A percentile compares a stretch with the other conserved stretches of the same genome.
These are phyloP conservation scores for Crucihimalaya himalaica DNA, from an alignment of 345 rosid species.

Conservation along the genomic window DNA sequence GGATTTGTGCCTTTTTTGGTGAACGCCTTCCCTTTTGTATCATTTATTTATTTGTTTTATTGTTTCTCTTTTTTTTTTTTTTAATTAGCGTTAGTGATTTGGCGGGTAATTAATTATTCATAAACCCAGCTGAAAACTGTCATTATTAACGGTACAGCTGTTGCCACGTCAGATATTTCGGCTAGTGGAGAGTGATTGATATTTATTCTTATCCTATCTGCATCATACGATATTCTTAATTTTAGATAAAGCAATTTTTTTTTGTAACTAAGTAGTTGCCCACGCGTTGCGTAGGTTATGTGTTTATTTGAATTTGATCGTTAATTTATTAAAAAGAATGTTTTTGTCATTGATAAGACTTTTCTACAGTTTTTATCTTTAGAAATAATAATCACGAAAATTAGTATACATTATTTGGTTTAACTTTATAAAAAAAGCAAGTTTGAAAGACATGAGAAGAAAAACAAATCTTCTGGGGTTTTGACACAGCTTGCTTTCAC, in stretches of 20 bases:
- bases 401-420: no score
- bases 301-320: no score
- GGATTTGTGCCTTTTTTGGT: constrained; percentile 28
- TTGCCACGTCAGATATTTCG: constrained; percentile 33
- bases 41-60: not conserved
- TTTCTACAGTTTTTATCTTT: no score
- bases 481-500: no score
- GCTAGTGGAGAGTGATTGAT: constrained; percentile 35
- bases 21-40: constrained; percentile 27
- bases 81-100: constrained; percentile 8
- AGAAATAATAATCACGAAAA: no score
- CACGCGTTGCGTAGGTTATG: no score
- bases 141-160: constrained; percentile 42
- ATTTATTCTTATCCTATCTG: constrained; percentile 30
- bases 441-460: no score
- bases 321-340: no score
- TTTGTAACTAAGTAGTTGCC: no score
- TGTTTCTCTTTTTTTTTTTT: not conserved
- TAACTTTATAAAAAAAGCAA: no score
- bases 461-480: no score
- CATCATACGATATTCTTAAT: constrained; percentile 8
- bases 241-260: not conserved
- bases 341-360: no score
- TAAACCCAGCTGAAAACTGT: constrained; percentile 29
- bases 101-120: constrained; percentile 50